phyloP scores from a whole-genome alignment of 768 basidiomycete species.

The Mycena amicta region DNA sequence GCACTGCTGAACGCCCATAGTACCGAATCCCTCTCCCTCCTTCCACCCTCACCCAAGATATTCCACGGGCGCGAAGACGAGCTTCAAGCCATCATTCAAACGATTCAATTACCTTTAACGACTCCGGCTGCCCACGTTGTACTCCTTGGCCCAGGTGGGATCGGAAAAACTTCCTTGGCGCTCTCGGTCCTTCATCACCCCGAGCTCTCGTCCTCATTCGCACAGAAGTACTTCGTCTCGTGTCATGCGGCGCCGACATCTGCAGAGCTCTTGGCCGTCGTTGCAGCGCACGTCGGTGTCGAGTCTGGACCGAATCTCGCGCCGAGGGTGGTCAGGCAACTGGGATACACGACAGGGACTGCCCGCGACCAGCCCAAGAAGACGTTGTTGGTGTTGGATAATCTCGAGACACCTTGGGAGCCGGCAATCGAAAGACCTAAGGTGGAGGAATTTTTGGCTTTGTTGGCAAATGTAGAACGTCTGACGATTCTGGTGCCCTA shows the following conservation, averaged over 20 bases:
- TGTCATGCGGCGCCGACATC: constrained; percentile 4
- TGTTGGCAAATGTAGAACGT: background rate
- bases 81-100: background rate
- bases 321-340: background rate
- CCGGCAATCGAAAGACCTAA: background rate
- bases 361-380: too few relatives aligned
- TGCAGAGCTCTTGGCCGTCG: background rate
- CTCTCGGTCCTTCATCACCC: constrained; percentile 1
- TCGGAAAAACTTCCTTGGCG: constrained; percentile 4
- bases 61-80: constrained; percentile 3
- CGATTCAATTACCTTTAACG: too few relatives aligned
- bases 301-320: background rate
- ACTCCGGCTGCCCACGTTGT: background rate
- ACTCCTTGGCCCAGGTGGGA: constrained; percentile 1
- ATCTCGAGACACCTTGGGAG: constrained; percentile 15
- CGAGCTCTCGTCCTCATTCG: background rate
- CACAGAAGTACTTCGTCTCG: constrained; percentile 6
- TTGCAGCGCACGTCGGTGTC: background rate
- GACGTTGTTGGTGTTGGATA: constrained; percentile 2
- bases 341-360: background rate
- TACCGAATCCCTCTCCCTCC: background rate
- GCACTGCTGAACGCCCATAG: too few relatives aligned
- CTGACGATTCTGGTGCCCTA: constrained; percentile 5
- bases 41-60: background rate
- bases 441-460: constrained; percentile 10